A percentile compares a stretch with the other conserved stretches of the same genome.
Evolutionary conservation across 2,329 filamentous ascomycete species (phyloP).

Genomic region (Tolypocladium sp.): DNA sequence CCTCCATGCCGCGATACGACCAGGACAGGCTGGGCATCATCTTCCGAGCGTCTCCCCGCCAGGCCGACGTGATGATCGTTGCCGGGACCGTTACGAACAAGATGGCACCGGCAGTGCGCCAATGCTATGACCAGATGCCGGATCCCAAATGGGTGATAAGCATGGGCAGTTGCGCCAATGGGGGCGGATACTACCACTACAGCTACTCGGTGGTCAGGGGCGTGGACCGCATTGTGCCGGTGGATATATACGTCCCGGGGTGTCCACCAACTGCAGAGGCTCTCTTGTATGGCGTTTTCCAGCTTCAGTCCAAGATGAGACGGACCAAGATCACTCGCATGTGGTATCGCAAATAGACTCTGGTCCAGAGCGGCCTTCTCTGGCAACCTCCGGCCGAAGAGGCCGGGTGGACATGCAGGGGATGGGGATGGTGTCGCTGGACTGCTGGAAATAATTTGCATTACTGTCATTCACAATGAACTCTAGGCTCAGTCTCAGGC

Average conservation of each 20-base stretch:
- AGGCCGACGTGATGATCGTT: slow-evolving; percentile 90
- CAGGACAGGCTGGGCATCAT: slow-evolving; percentile 83
- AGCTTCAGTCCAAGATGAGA: slow-evolving; percentile 68
- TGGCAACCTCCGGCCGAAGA: too few relatives aligned
- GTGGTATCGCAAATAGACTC: slow-evolving; percentile 47
- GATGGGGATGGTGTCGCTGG: too few relatives aligned
- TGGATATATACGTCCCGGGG: slow-evolving; percentile 72
- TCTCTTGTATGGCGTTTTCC: slow-evolving; percentile 63
- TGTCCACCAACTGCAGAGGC: slow-evolving; percentile 56
- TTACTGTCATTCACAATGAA: too few relatives aligned
- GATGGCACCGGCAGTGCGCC: slow-evolving; percentile 83
- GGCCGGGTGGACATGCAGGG: too few relatives aligned
- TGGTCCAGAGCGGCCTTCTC: too few relatives aligned
- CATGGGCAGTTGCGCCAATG: slow-evolving; percentile 80
- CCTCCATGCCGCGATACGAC: slow-evolving; percentile 80
- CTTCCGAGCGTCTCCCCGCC: slow-evolving; percentile 78
- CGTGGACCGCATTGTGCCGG: slow-evolving; percentile 67
- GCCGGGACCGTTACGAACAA: slow-evolving; percentile 90
- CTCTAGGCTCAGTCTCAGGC: too few relatives aligned
- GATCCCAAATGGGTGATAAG: slow-evolving; percentile 78
- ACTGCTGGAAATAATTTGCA: too few relatives aligned
- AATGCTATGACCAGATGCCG: slow-evolving; percentile 93
- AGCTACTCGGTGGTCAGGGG: slow-evolving; percentile 69
- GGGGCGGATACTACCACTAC: slow-evolving; percentile 81
- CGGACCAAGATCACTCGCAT: slow-evolving; percentile 44